These are phyloP conservation scores for Beauveria rudraprayagi DNA, from an alignment of 2,329 filamentous ascomycete genomes.

Conservation along the genomic window DNA sequence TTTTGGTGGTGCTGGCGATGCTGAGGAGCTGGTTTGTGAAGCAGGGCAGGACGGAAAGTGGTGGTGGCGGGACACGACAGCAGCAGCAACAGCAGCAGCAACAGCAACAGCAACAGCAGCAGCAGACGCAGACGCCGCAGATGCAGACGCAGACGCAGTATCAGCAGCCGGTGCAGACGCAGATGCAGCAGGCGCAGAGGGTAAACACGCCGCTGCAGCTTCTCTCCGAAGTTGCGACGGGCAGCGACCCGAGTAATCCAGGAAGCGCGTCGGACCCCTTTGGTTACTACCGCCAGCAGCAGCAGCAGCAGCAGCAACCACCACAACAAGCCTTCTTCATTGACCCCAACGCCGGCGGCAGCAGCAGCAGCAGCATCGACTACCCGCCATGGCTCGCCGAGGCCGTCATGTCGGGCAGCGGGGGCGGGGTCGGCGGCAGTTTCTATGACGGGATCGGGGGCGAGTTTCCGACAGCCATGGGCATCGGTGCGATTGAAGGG, in stretches of 20 bases:
- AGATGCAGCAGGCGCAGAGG: slow-evolving; percentile 19
- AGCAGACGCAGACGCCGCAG: slow-evolving; percentile 3
- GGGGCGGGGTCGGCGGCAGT: background rate
- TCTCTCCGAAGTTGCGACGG: slow-evolving; percentile 48
- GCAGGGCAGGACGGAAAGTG: slow-evolving; percentile 27
- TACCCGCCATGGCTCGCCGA: slow-evolving; percentile 9
- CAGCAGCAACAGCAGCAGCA: slow-evolving; percentile 10
- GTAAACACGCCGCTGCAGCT: slow-evolving; percentile 48
- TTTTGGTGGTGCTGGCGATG: slow-evolving; percentile 62
- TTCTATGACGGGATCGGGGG: background rate
- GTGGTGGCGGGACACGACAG: slow-evolving; percentile 1
- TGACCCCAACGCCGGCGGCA: background rate
- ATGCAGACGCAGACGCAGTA: slow-evolving; percentile 9
- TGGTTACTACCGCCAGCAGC: slow-evolving; percentile 2
- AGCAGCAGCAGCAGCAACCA: slow-evolving; percentile 4
- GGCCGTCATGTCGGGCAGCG: background rate
- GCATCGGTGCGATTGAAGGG: background rate
- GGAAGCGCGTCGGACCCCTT: slow-evolving; percentile 10
- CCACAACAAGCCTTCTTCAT: background rate
- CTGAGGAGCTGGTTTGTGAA: slow-evolving; percentile 61
- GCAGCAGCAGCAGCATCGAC: background rate
- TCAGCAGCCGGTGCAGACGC: slow-evolving; percentile 7
- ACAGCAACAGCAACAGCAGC: background rate
- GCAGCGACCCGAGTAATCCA: slow-evolving; percentile 25
- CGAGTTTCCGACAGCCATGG: slow-evolving; percentile 4